phyloP scores from a whole-genome alignment of 768 basidiomycete species.

The Pleurotus citrinopileatus region DNA sequence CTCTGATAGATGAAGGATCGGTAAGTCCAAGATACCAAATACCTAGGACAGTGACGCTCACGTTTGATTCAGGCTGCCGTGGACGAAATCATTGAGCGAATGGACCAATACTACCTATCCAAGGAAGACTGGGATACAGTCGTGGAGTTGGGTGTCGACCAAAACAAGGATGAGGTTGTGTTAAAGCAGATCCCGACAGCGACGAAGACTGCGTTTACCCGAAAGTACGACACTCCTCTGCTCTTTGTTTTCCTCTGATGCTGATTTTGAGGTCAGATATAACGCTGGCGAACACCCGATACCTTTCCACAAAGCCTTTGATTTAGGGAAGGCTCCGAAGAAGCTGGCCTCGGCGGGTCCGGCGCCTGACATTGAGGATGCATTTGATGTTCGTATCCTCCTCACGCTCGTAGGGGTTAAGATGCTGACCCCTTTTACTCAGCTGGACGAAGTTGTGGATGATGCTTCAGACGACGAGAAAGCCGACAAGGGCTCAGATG shows the following conservation, averaged over 20 bases:
- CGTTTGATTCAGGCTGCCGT: slow-evolving; percentile 59
- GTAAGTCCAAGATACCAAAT: no score
- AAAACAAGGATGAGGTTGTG: slow-evolving; percentile 68
- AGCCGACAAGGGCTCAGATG: background rate
- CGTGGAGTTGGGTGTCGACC: slow-evolving; percentile 88
- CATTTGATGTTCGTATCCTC: slow-evolving; percentile 61
- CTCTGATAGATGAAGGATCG: slow-evolving; percentile 68
- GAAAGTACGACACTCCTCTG: slow-evolving; percentile 51
- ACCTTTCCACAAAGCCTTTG: slow-evolving; percentile 87
- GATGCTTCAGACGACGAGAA: slow-evolving; percentile 18
- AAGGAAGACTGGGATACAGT: slow-evolving; percentile 98
- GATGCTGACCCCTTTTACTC: slow-evolving; percentile 7
- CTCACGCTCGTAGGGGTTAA: background rate
- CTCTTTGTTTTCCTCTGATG: background rate
- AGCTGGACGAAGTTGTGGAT: slow-evolving; percentile 42
- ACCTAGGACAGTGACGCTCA: no score
- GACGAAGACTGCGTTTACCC: slow-evolving; percentile 83
- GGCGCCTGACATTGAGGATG: slow-evolving; percentile 90
- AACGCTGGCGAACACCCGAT: slow-evolving; percentile 90
- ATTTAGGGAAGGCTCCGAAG: slow-evolving; percentile 77
- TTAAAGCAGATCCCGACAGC: slow-evolving; percentile 81
- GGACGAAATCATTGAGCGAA: slow-evolving; percentile 75
- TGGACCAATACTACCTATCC: slow-evolving; percentile 93
- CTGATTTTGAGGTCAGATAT: slow-evolving; percentile 51
- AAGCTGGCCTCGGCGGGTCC: slow-evolving; percentile 66